Conservation (phyloP, 352 stramenopile species). For the Ophiocytium majus region DNA sequence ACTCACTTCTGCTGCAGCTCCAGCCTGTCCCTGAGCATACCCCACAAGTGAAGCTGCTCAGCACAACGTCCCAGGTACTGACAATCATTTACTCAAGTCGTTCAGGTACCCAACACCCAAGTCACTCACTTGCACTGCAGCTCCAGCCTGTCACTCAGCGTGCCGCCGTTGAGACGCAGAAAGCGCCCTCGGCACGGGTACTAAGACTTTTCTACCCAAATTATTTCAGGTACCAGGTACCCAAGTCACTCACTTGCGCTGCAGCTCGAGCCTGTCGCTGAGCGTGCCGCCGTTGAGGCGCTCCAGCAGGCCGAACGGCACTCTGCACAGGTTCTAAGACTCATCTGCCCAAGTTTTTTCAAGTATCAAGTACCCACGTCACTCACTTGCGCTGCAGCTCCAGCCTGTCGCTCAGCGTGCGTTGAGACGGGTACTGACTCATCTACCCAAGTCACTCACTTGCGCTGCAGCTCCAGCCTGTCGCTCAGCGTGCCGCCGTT, state of each 20-base stretch:
- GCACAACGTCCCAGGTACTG: too few species aligned
- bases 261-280: constrained; percentile 31
- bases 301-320: constrained; percentile 44
- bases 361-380: too few species aligned
- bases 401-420: constrained; percentile 43
- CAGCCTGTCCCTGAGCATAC: too few species aligned
- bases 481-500: constrained; percentile 48
- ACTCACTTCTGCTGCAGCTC: constrained; percentile 15
- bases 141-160: constrained; percentile 38
- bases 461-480: constrained; percentile 18
- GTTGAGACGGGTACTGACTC: too few species aligned
- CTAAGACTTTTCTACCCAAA: too few species aligned
- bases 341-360: too few species aligned
- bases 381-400: constrained; percentile 26
- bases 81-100: too few species aligned
- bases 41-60: too few species aligned
- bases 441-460: constrained; percentile 21
- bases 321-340: constrained; percentile 30
- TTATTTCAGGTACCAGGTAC: too few species aligned
- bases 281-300: constrained; percentile 45
- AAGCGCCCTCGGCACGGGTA: constrained; percentile 40
- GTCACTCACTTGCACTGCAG: constrained; percentile 21
- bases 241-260: constrained; percentile 20
- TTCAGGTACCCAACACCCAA: too few species aligned
- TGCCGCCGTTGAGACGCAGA: constrained; percentile 44